A percentile compares a stretch with the other conserved stretches of the same genome.
Conservation (phyloP, 2,329 filamentous ascomycete genomes). For the Alternaria postmessia region DNA sequence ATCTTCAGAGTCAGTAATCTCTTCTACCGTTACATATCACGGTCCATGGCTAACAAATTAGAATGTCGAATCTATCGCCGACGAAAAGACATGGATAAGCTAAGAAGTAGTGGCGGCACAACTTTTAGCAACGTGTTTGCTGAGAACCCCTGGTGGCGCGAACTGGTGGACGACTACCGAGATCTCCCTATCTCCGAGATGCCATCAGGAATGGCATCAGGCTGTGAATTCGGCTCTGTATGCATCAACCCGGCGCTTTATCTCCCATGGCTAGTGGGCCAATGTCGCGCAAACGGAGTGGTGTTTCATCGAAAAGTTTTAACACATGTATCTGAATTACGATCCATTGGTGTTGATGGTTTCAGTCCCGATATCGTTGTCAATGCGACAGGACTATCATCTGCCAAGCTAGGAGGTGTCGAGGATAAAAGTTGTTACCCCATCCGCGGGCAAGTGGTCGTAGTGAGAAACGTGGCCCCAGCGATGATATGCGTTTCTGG, state of each 20-base stretch:
- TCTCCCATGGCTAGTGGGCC: constrained; percentile 81
- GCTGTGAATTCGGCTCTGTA: constrained; percentile 78
- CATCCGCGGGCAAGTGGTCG: constrained; percentile 79
- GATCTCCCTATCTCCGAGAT: constrained; percentile 61
- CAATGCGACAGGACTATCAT: constrained; percentile 83
- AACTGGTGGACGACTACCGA: constrained; percentile 3
- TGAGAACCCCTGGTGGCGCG: constrained; percentile 69
- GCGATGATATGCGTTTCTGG: constrained; percentile 75
- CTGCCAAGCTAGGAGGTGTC: constrained; percentile 80
- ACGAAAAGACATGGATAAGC: constrained; percentile 44
- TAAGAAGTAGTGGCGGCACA: constrained; percentile 64
- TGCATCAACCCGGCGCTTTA: constrained; percentile 92
- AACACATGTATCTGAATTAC: constrained; percentile 74
- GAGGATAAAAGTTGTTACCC: constrained; percentile 76
- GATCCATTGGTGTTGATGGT: constrained; percentile 63
- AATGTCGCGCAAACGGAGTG: constrained; percentile 77
- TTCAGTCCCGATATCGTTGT: constrained; percentile 72
- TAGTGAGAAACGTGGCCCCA: constrained; percentile 79
- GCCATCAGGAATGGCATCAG: constrained; percentile 71
- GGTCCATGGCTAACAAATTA: background rate
- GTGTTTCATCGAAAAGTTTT: constrained; percentile 56
- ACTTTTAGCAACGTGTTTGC: background rate
- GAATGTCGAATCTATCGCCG: constrained; percentile 1
- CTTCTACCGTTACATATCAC: background rate
- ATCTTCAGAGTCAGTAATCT: constrained; percentile 68